Conservation (phyloP, 257 asterid genomes). For the Henckelia pumila region DNA sequence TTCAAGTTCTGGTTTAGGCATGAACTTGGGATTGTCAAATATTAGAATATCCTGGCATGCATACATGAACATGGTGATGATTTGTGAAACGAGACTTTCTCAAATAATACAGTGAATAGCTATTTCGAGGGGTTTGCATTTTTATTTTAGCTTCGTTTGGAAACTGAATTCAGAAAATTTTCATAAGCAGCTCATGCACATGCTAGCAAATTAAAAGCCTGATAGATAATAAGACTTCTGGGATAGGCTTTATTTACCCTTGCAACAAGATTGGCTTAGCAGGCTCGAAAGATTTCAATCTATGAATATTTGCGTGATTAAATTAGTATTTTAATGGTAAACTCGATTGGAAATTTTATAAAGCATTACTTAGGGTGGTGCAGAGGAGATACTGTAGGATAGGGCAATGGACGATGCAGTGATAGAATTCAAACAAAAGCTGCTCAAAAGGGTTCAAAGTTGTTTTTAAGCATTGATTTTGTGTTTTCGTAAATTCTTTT, state of each 20-base stretch:
- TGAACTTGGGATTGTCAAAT: neutral
- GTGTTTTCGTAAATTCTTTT: neutral
- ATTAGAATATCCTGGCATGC: no score
- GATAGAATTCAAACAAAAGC: neutral
- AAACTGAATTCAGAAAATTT: neutral
- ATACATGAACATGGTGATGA: no score
- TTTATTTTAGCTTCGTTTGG: neutral
- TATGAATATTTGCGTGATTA: no score
- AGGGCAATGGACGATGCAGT: neutral
- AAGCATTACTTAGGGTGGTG: neutral
- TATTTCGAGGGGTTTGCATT: neutral
- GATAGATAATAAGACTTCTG: neutral
- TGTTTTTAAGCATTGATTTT: neutral
- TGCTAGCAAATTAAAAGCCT: no score
- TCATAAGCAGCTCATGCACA: neutral
- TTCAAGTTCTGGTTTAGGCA: neutral
- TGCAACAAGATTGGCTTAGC: neutral
- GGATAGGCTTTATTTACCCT: neutral
- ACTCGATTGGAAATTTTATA: neutral
- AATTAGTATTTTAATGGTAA: neutral
- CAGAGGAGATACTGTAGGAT: neutral
- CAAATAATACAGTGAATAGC: no score
- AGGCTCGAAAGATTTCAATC: slow-evolving; percentile 9
- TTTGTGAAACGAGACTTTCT: no score
- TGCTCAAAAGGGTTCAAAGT: neutral